Conservation (phyloP, 208 protist species). For the Vickermania ingenoplastis region DNA sequence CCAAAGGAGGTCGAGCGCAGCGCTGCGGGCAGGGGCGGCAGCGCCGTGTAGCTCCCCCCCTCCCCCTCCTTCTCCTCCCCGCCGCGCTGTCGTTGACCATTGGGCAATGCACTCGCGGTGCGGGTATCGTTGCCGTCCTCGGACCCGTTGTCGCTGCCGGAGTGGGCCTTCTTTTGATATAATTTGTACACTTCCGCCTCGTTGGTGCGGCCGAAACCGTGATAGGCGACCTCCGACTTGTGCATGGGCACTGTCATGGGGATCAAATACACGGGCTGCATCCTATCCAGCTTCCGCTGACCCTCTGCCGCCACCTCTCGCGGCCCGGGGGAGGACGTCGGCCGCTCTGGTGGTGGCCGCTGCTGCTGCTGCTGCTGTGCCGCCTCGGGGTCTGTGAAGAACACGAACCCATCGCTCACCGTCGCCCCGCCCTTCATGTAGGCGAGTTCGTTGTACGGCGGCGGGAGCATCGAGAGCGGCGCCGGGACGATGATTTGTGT, state of each 20-base stretch:
- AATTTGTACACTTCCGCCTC: not conserved
- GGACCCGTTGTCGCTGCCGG: not conserved
- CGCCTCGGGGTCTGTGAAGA: not conserved
- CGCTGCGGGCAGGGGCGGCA: not conserved
- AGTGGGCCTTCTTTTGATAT: no score
- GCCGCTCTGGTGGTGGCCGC: not conserved
- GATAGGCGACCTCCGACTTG: conserved; percentile 8
- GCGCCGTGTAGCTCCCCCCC: not conserved
- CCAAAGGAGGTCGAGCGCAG: conserved; percentile 4
- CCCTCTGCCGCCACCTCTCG: not conserved
- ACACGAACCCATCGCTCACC: conserved; percentile 1
- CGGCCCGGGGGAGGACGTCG: not conserved
- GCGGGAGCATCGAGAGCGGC: not conserved
- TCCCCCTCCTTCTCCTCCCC: conserved; percentile 3
- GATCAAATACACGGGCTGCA: conserved; percentile 29
- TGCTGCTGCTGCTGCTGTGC: not conserved
- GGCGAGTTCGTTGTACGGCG: not conserved
- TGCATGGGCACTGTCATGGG: conserved; percentile 26
- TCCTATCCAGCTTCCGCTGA: not conserved
- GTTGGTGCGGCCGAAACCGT: conserved; percentile 17
- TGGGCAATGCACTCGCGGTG: not conserved
- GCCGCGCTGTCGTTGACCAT: no score
- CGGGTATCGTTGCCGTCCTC: not conserved
- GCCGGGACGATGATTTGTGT: conserved; percentile 2
- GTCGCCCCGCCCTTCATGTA: not conserved